Evolutionary conservation across 805 yeast genomes (phyloP).

Genomic region (Pichia thaimueangensis): DNA sequence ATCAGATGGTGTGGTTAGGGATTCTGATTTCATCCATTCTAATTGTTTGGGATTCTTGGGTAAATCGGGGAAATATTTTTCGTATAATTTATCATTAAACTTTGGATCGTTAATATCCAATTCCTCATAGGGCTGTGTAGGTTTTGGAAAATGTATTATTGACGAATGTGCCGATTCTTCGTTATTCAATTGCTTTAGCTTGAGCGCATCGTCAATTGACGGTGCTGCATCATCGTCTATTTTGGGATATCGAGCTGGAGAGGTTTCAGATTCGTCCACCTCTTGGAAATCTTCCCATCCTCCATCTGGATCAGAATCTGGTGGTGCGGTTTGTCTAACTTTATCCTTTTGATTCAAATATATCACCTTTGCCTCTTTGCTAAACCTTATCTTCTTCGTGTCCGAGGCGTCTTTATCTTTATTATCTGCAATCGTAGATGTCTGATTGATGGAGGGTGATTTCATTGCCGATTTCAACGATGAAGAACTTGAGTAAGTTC

Average conservation of each 20-base stretch:
- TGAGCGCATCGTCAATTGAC: conserved; percentile 36
- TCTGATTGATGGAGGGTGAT: conserved; percentile 3
- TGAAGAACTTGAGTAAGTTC: conserved; percentile 10
- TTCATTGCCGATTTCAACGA: conserved; percentile 7
- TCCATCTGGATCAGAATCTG: conserved; percentile 29
- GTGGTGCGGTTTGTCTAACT: conserved; percentile 3
- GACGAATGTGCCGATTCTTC: conserved; percentile 26
- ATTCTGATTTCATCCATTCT: conserved; percentile 81
- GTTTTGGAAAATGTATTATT: conserved; percentile 60
- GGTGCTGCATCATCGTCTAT: conserved; percentile 32
- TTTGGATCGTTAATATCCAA: conserved; percentile 68
- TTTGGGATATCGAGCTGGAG: conserved; percentile 11
- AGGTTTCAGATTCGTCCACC: conserved; percentile 34
- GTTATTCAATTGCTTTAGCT: conserved; percentile 31
- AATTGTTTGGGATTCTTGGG: conserved; percentile 76
- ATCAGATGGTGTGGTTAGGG: conserved; percentile 36
- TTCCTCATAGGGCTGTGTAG: conserved; percentile 30
- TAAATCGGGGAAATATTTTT: conserved; percentile 82
- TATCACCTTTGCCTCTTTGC: conserved; percentile 28
- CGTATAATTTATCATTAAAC: conserved; percentile 72
- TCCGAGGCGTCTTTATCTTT: conserved; percentile 5
- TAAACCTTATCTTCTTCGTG: conserved; percentile 26
- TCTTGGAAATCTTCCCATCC: conserved; percentile 49
- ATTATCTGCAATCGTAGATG: not conserved
- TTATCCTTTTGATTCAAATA: conserved; percentile 18